phyloP scores from a whole-genome alignment of 768 basidiomycete genomes.

The Rhizopogon rudus region DNA sequence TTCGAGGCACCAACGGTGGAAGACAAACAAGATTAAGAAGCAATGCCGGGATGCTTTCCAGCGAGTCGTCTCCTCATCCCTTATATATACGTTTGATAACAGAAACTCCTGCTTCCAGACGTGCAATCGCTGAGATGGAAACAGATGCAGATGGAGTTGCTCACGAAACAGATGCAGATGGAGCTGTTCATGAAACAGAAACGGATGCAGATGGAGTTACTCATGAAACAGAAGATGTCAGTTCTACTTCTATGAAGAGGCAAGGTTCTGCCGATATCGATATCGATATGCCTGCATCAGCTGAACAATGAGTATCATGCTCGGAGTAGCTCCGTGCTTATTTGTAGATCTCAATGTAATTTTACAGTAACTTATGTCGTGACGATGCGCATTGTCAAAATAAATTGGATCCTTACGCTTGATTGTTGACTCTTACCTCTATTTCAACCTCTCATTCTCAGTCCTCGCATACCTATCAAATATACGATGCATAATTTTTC shows the following conservation, averaged over 20 bases:
- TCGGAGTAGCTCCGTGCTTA: not conserved
- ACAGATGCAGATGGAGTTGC: slow-evolving; percentile 20
- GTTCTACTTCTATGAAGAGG: not conserved
- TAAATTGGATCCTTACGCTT: too few species aligned
- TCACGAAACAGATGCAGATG: slow-evolving; percentile 16
- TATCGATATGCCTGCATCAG: too few species aligned
- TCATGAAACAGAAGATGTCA: not conserved
- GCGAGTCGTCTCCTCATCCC: slow-evolving; percentile 33
- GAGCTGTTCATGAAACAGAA: slow-evolving; percentile 3
- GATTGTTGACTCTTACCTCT: too few species aligned
- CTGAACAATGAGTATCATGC: not conserved
- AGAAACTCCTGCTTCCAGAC: slow-evolving; percentile 21
- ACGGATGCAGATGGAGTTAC: slow-evolving; percentile 20
- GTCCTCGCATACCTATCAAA: too few species aligned
- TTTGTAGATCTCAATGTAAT: not conserved
- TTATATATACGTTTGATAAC: not conserved
- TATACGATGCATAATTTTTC: too few species aligned
- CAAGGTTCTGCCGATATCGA: not conserved
- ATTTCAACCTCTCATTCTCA: too few species aligned
- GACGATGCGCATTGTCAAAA: too few species aligned
- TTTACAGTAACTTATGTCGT: too few species aligned
- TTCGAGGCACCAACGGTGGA: slow-evolving; percentile 58
- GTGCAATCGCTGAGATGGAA: slow-evolving; percentile 46
- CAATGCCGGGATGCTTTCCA: slow-evolving; percentile 59
- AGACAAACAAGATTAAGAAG: slow-evolving; percentile 40